phyloP scores from a whole-genome alignment of 2,329 filamentous ascomycete species.

The Aspergillus transmontanensis region DNA sequence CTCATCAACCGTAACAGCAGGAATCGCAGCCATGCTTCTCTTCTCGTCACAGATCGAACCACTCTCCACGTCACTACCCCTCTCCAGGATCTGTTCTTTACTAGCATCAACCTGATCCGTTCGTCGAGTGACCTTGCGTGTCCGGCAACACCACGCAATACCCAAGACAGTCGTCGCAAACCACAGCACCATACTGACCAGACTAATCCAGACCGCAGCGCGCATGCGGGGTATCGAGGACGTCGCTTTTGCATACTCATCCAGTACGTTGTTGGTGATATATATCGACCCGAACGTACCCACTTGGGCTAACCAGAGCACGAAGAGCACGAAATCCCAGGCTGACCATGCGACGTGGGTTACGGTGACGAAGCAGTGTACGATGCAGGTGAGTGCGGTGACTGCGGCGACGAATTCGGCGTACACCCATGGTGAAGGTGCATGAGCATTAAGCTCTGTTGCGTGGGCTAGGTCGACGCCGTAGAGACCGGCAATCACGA shows the following conservation, averaged over 20 bases:
- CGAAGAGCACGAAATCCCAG: not conserved
- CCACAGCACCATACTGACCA: not conserved
- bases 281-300: not conserved
- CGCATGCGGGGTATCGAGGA: not conserved
- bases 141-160: not conserved
- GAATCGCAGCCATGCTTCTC: not conserved
- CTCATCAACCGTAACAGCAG: not conserved
- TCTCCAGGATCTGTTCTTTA: not conserved
- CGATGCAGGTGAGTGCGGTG: conserved; percentile 17
- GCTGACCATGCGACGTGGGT: not conserved
- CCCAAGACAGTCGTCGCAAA: not conserved
- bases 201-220: not conserved
- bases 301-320: not conserved
- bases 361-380: conserved; percentile 12
- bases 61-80: not conserved
- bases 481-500: conserved; percentile 21
- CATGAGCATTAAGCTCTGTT: conserved; percentile 11
- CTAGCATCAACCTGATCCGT: not conserved
- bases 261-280: not conserved
- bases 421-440: conserved; percentile 22
- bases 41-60: not conserved
- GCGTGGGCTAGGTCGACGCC: conserved; percentile 21
- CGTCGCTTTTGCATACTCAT: not conserved
- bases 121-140: not conserved
- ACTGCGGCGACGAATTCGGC: conserved; percentile 18